Conservation (phyloP, 805 yeast species). For the Diddensiella caesifluorescens region DNA sequence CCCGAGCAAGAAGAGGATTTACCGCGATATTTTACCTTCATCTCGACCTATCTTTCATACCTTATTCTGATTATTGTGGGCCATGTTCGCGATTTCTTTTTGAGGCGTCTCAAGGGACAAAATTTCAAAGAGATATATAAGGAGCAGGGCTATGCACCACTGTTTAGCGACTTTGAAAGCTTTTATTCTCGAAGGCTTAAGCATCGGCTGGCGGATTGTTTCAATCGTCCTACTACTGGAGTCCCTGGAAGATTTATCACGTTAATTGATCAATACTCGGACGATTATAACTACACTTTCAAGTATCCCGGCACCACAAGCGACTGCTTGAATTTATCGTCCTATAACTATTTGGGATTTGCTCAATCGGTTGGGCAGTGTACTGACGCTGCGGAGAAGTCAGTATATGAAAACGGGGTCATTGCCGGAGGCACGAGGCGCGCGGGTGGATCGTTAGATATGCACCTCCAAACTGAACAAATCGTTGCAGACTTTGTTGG, state of each 20-base stretch:
- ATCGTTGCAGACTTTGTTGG: slow-evolving; percentile 83
- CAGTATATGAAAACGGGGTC: slow-evolving; percentile 66
- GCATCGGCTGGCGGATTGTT: slow-evolving; percentile 86
- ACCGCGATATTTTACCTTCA: slow-evolving; percentile 74
- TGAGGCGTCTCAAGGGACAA: slow-evolving; percentile 59
- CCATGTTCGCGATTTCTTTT: slow-evolving; percentile 83
- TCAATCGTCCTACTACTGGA: slow-evolving; percentile 93
- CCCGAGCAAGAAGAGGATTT: slow-evolving; percentile 63
- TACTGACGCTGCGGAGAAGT: slow-evolving; percentile 66
- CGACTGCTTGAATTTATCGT: slow-evolving; percentile 77
- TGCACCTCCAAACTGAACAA: slow-evolving; percentile 69
- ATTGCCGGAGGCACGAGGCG: slow-evolving; percentile 75
- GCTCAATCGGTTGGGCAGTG: slow-evolving; percentile 93
- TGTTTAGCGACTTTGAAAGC: slow-evolving; percentile 89
- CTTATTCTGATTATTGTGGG: slow-evolving; percentile 82
- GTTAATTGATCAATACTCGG: slow-evolving; percentile 72
- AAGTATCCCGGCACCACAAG: slow-evolving; percentile 70
- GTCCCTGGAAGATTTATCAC: slow-evolving; percentile 92
- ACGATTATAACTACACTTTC: slow-evolving; percentile 58
- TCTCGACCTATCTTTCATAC: slow-evolving; percentile 82
- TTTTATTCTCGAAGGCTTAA: slow-evolving; percentile 92
- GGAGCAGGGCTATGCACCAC: slow-evolving; percentile 89
- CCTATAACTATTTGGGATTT: slow-evolving; percentile 93
- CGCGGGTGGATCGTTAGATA: slow-evolving; percentile 66
- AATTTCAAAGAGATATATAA: slow-evolving; percentile 52